Conservation (phyloP, 176 grass and related monocot species). For the Ananas comosus region DNA sequence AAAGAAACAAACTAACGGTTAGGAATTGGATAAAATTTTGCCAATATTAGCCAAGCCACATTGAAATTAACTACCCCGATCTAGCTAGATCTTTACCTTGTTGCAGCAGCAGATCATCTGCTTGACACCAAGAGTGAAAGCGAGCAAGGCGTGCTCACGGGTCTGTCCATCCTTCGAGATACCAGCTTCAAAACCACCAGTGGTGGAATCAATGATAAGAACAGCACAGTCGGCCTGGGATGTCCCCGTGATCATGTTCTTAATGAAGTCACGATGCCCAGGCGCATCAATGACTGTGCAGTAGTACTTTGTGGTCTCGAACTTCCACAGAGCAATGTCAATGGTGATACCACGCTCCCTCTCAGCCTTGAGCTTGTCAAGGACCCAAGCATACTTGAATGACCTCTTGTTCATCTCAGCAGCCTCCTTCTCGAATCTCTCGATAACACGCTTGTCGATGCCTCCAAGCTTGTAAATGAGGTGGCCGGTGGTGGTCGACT, state of each 20-base stretch:
- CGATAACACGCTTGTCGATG: constrained; percentile 87
- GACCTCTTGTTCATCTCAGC: constrained; percentile 81
- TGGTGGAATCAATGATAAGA: constrained; percentile 77
- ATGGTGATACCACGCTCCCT: constrained; percentile 75
- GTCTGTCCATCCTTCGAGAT: constrained; percentile 81
- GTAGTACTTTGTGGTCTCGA: constrained; percentile 69
- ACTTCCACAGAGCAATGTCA: constrained; percentile 76
- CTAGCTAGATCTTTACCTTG: constrained; percentile 33
- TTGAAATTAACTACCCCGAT: too few species aligned
- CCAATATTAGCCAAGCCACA: too few species aligned
- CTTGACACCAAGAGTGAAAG: constrained; percentile 75
- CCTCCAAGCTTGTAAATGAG: constrained; percentile 85
- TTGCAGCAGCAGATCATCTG: constrained; percentile 93
- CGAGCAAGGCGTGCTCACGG: constrained; percentile 71
- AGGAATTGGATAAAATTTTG: too few species aligned
- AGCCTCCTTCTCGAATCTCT: constrained; percentile 63
- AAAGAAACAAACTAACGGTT: too few species aligned
- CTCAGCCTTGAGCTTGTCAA: constrained; percentile 90
- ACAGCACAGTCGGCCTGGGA: constrained; percentile 81
- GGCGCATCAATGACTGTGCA: constrained; percentile 79
- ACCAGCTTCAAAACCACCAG: constrained; percentile 86
- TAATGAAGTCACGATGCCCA: constrained; percentile 78
- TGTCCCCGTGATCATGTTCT: constrained; percentile 86
- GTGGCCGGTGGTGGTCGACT: constrained; percentile 79
- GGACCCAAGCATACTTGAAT: constrained; percentile 82